Evolutionary conservation across 805 yeast genomes (phyloP).

Genomic region (Nadsonia fulvescens): DNA sequence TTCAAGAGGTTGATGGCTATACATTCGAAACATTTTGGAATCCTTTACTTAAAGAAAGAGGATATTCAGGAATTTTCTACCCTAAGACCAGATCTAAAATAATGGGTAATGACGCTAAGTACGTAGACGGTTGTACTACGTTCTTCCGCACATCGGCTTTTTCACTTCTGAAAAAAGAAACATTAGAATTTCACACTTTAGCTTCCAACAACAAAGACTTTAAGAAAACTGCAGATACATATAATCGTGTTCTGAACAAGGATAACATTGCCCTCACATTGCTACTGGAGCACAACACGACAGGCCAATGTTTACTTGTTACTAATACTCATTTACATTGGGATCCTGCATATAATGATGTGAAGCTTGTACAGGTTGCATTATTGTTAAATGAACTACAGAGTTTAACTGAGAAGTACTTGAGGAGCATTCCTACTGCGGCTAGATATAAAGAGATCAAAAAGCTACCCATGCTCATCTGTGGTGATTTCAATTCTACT

Average conservation of each 20-base stretch:
- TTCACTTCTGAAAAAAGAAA: conserved; percentile 47
- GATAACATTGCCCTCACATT: conserved; percentile 79
- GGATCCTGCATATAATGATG: conserved; percentile 95
- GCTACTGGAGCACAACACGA: conserved; percentile 50
- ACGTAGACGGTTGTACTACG: conserved; percentile 97
- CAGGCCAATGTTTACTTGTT: conserved; percentile 55
- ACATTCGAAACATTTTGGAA: conserved; percentile 77
- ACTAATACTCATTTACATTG: conserved; percentile 94
- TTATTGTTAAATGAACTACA: conserved; percentile 79
- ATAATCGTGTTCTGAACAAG: conserved; percentile 89
- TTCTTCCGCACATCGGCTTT: conserved; percentile 60
- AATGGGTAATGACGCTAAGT: conserved; percentile 56
- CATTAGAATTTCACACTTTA: conserved; percentile 55
- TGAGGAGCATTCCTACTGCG: too few relatives aligned
- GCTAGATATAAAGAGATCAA: conserved; percentile 27
- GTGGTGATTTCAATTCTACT: conserved; percentile 93
- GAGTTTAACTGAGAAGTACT: conserved; percentile 35
- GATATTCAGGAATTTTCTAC: conserved; percentile 68
- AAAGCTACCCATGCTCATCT: conserved; percentile 59
- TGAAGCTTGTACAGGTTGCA: conserved; percentile 89
- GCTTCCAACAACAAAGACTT: conserved; percentile 42
- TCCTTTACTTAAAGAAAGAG: conserved; percentile 50
- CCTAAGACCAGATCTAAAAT: conserved; percentile 87
- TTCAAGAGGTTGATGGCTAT: conserved; percentile 88
- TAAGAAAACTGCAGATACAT: conserved; percentile 83